These are phyloP conservation scores for Monosporascus cannonballus DNA, from an alignment of 2,329 filamentous ascomycete species.

Conservation along the genomic window DNA sequence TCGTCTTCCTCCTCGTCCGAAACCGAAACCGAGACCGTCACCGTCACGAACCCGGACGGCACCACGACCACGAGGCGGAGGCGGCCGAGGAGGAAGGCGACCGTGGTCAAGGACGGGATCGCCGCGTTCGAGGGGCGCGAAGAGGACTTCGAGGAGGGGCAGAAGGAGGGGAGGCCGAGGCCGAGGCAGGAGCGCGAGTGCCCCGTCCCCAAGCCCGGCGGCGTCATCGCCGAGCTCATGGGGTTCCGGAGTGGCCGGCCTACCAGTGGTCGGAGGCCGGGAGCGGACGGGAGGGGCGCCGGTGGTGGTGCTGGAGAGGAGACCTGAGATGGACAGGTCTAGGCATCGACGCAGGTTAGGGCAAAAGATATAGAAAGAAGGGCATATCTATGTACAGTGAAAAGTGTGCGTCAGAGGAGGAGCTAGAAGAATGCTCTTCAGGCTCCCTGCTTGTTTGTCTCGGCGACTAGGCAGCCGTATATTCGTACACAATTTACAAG, in stretches of 20 bases:
- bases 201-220: slow-evolving; percentile 84
- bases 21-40: slow-evolving; percentile 19
- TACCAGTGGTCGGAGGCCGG: not conserved
- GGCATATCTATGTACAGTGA: too few species aligned
- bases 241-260: slow-evolving; percentile 50
- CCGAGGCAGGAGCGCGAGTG: slow-evolving; percentile 62
- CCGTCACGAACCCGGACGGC: slow-evolving; percentile 21
- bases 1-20: slow-evolving; percentile 18
- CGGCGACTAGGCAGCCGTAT: too few species aligned
- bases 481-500: too few species aligned
- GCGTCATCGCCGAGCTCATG: slow-evolving; percentile 67
- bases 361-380: too few species aligned
- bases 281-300: not conserved
- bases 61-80: slow-evolving; percentile 18
- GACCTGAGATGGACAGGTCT: not conserved
- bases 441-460: too few species aligned
- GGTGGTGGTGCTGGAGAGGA: not conserved
- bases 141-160: slow-evolving; percentile 26
- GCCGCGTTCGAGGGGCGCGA: slow-evolving; percentile 39
- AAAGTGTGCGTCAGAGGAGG: too few species aligned
- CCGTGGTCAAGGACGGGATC: slow-evolving; percentile 39
- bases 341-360: too few species aligned
- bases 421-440: too few species aligned
- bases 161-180: slow-evolving; percentile 20
- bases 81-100: slow-evolving; percentile 33